Evolutionary conservation across 2,329 filamentous ascomycete species (phyloP).

Genomic region (Phaeosphaeria sp.): DNA sequence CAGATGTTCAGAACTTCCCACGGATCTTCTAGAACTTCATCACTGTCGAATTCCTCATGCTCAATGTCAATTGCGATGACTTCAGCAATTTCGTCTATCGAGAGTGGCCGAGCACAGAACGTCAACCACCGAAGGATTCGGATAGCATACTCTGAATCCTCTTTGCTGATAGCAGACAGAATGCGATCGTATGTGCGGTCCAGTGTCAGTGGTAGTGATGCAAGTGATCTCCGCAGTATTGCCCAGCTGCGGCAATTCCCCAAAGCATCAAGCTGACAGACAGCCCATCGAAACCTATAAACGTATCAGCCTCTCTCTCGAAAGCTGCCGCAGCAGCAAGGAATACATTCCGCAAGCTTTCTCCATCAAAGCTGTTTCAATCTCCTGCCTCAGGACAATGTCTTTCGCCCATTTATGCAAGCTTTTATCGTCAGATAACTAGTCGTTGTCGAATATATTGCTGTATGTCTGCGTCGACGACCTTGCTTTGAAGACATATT

Average conservation of each 20-base stretch:
- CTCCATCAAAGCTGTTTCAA: constrained; percentile 38
- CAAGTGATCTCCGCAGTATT: constrained; percentile 25
- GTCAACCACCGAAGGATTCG: constrained; percentile 35
- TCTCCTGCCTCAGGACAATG: constrained; percentile 29
- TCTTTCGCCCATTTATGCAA: constrained; percentile 36
- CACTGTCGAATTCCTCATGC: constrained; percentile 37
- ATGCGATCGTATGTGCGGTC: constrained; percentile 40
- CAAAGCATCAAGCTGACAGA: constrained; percentile 32
- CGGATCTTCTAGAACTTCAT: constrained; percentile 45
- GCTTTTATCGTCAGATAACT: constrained; percentile 34
- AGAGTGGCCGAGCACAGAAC: constrained; percentile 28
- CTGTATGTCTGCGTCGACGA: constrained; percentile 38
- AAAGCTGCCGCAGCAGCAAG: neutral
- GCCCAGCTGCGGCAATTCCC: constrained; percentile 24
- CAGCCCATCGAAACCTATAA: constrained; percentile 36
- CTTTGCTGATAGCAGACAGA: constrained; percentile 23
- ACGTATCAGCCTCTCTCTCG: constrained; percentile 8
- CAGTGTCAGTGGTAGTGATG: constrained; percentile 27
- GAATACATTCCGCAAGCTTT: constrained; percentile 35
- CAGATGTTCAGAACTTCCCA: constrained; percentile 40
- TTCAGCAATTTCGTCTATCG: constrained; percentile 29
- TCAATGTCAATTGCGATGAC: constrained; percentile 33
- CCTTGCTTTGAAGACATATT: constrained; percentile 28
- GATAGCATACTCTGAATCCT: constrained; percentile 21
- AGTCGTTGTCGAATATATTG: constrained; percentile 42